These are phyloP conservation scores for Kwoniella sp. DNA, from an alignment of 768 basidiomycete genomes.

Conservation along the genomic window DNA sequence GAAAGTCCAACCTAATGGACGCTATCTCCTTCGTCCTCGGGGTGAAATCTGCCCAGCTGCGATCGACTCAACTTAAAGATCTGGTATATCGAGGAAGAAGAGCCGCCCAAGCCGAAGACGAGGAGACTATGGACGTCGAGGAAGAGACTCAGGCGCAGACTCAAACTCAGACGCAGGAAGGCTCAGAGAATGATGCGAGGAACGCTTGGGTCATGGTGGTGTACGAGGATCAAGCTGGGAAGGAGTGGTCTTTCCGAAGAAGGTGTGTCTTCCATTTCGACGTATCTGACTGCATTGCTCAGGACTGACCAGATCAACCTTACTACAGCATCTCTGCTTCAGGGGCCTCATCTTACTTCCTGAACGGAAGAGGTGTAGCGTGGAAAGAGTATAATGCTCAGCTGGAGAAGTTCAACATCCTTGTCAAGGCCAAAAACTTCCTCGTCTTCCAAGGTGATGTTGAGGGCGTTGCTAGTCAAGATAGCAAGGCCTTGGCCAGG, in stretches of 20 bases:
- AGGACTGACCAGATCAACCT: conserved; percentile 1
- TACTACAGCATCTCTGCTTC: conserved; percentile 74
- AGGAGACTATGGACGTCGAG: conserved; percentile 49
- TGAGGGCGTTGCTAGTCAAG: conserved; percentile 94
- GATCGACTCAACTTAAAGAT: conserved; percentile 91
- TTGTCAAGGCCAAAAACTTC: conserved; percentile 99
- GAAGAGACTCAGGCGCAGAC: conserved; percentile 54
- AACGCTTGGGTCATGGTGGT: conserved; percentile 96
- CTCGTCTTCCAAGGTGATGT: conserved; percentile 99
- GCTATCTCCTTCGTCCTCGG: conserved; percentile 99
- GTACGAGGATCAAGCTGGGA: conserved; percentile 72
- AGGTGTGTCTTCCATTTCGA: conserved; percentile 72
- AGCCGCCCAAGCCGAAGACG: conserved; percentile 45
- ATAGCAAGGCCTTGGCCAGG: conserved; percentile 80
- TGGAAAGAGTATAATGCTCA: conserved; percentile 87
- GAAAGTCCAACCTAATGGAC: conserved; percentile 99
- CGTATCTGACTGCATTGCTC: background rate
- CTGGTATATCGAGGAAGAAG: conserved; percentile 87
- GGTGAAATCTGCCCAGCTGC: conserved; percentile 87
- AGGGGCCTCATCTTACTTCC: conserved; percentile 86
- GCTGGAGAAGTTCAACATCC: conserved; percentile 85
- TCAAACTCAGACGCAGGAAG: conserved; percentile 60
- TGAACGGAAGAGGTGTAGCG: conserved; percentile 78
- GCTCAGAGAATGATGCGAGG: conserved; percentile 72
- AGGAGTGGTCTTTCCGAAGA: conserved; percentile 88